Percentiles rank a stretch among this genome's conserved stretches.
Conservation (phyloP, 192 early-diverging fungal species). For the Backusella mclennaniae region DNA sequence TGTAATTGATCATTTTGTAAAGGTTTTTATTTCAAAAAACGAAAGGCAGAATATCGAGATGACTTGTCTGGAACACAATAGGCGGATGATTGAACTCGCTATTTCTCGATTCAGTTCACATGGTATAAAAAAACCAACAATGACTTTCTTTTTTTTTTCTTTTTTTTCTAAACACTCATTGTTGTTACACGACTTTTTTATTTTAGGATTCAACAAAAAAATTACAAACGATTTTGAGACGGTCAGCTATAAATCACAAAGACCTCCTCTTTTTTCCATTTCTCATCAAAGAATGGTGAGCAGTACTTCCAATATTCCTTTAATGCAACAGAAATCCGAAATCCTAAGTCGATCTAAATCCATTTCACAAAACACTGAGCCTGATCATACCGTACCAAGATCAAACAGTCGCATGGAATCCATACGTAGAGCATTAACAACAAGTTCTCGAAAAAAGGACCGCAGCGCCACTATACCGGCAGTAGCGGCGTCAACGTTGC, state of each 20-base stretch:
- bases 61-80: neutral
- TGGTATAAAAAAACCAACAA: neutral
- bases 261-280: conserved; percentile 10
- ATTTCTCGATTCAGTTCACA: neutral
- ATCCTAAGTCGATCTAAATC: neutral
- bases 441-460: neutral
- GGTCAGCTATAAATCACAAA: neutral
- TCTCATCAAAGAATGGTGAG: neutral
- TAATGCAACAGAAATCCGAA: neutral
- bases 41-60: neutral
- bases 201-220: neutral
- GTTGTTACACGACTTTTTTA: neutral
- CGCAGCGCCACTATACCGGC: neutral
- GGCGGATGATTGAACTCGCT: neutral
- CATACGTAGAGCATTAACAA: conserved; percentile 13
- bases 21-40: neutral
- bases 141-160: neutral
- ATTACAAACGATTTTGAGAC: conserved; percentile 1
- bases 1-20: conserved; percentile 4
- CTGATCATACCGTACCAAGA: neutral
- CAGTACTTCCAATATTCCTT: neutral
- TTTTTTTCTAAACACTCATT: neutral
- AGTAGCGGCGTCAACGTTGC: neutral
- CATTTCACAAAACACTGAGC: neutral
- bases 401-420: conserved; percentile 1